Evolutionary conservation across 164 flowering plant genomes (phyloP), one percentile per base, ranked within the genome.

Genomic region (Annona squamosa): DNA sequence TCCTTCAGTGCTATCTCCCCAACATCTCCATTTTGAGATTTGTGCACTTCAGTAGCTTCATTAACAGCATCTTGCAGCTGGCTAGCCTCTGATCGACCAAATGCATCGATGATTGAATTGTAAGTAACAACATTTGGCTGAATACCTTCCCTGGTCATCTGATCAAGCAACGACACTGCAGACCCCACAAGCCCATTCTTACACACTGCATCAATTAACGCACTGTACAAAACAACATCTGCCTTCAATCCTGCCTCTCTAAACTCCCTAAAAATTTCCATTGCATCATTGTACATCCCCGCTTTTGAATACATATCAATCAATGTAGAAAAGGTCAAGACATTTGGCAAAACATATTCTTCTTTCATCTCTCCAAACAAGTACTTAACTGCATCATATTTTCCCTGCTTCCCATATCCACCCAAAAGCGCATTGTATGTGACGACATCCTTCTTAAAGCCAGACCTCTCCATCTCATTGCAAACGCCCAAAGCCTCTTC

Each of bases 181-280:
- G 89, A 88, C 59, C 90, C 91, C 66, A 90, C 91, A 75, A 91
- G 63, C 46, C 98, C 98, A 79, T 87, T 91, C 82, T 96, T 96
- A 79, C 99, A 96, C 79, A 93, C 73, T 37, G 97, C 87, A 81
- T 96, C 97, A 48, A 96, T 91, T 41, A 93, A 79, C 26, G 93
- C 91, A 81, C 98, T 96, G 75, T 96, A 96, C 73, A 96, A 83
- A 71, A 96, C 99, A 76, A 96, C 99, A 86, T 96, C 99, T 3
- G 94, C 91, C 86, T 90, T 90, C 84, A 96, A 74, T 2, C 99
- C 97, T 10, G 83, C 86, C 74, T 75, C 71, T 85, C 89, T 91
- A 72, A 91, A 91, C 85, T 93, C 95, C 68, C 80, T 81, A 74
- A 90, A 93, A 1, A 84, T 79, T 69, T 88, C 88, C 91, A 91